A percentile compares a stretch with the other conserved stretches of the same genome.
These are phyloP conservation scores for Russula abietina DNA, from an alignment of 768 basidiomycete species.

Conservation along the genomic window DNA sequence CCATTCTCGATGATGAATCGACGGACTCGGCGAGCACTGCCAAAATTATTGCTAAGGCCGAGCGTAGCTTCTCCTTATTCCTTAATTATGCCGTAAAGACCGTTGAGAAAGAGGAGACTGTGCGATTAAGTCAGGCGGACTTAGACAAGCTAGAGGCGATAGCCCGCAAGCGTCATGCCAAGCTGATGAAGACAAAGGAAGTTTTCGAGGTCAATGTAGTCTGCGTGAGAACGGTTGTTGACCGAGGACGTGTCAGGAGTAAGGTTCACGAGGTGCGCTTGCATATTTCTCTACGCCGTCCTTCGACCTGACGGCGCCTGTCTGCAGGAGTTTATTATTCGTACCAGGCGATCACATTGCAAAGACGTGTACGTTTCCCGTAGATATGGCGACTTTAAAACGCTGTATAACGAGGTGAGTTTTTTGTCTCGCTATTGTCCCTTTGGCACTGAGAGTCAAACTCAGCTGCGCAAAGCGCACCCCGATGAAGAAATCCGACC, in stretches of 20 bases:
- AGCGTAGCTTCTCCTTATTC: constrained; percentile 81
- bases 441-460: constrained; percentile 20
- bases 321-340: constrained; percentile 86
- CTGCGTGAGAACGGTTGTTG: constrained; percentile 73
- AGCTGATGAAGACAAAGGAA: constrained; percentile 41
- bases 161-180: constrained; percentile 56
- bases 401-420: constrained; percentile 75
- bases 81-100: constrained; percentile 78
- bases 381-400: constrained; percentile 92
- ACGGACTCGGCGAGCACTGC: constrained; percentile 51
- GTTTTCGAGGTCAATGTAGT: constrained; percentile 89
- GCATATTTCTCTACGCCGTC: constrained; percentile 2
- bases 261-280: constrained; percentile 76
- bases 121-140: constrained; percentile 81
- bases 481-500: constrained; percentile 73
- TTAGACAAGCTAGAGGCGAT: constrained; percentile 70
- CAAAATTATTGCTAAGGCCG: constrained; percentile 68
- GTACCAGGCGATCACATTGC: constrained; percentile 67
- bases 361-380: constrained; percentile 84
- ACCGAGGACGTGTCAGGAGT: constrained; percentile 81
- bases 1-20: constrained; percentile 50
- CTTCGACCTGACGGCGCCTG: not conserved
- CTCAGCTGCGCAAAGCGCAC: constrained; percentile 78
- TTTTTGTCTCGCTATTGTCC: not conserved
- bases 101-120: constrained; percentile 79